Base-by-base conservation (phyloP, 495 filamentous ascomycete genomes). In the Penicillium desertorum region DNA sequence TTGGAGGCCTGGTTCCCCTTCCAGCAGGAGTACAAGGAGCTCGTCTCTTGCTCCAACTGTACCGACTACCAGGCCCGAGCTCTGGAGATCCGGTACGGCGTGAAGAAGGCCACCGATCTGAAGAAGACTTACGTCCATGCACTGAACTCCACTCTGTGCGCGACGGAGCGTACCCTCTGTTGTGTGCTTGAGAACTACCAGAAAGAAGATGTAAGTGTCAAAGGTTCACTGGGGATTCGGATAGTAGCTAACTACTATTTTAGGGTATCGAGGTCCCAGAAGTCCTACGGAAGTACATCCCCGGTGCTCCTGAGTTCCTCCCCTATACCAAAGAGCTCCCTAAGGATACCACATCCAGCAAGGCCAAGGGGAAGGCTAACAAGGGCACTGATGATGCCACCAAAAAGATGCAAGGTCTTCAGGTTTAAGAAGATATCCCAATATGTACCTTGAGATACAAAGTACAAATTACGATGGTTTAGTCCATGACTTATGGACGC, bases 1-100 rank as follows among this genome's bases (percentile, higher is more conserved):
- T 82, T 98, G 16, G 94, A 98, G 70, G 95, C 95, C 2, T 96
- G 92, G 90, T 98, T 98, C 75, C 95, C 92, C 22, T 92, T 90
- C 82, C 90, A 93, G 62, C 86, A 89, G 58, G 95, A 98, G 71
- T 98, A 96, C 82, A 98, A 98, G 75, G 92, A 96, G 72, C 81
- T 97, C 14, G 93, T 98, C 41, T 96, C 91, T 23, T 96, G 91
- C 79, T 92, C 88, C 54, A 97, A 96, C 74, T 97, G 92, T 79
- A 94, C 90, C 0, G 92, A 97, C 70, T 97, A 96, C 79, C 92
- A 97, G 76, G 86, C 89, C 32, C 79, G 92, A 45, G 91, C 88
- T 51, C 79, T 97, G 9, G 91, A 96, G 70, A 96, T 96, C 58
- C 81, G 91, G 16, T 94, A 82, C 64, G 91, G 91, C 19, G 75